Evolutionary conservation across 345 rosid genomes (phyloP).

Genomic region (Gynandropsis gynandra): DNA sequence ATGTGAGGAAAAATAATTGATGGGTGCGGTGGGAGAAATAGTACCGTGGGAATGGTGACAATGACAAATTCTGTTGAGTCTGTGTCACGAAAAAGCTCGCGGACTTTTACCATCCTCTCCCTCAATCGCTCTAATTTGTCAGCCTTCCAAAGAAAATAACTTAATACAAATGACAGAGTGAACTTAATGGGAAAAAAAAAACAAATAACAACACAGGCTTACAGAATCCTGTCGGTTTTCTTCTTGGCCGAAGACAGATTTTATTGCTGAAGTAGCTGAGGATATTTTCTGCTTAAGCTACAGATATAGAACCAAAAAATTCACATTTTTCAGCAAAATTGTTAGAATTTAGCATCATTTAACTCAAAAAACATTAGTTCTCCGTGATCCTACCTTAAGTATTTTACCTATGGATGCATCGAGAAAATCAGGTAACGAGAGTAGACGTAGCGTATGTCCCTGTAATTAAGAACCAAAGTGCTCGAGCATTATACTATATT

Average conservation of each 20-base stretch:
- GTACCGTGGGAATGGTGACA: conserved; percentile 93
- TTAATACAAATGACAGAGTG: neutral
- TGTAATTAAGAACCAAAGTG: conserved; percentile 26
- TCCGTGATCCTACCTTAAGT: conserved; percentile 49
- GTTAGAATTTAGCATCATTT: conserved; percentile 9
- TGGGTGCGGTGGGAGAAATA: conserved; percentile 2
- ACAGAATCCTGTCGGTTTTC: conserved; percentile 54
- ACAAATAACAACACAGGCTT: conserved; percentile 29
- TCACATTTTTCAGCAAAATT: conserved; percentile 2
- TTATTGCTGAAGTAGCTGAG: conserved; percentile 92
- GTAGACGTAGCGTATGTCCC: conserved; percentile 89
- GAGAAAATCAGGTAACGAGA: conserved; percentile 90
- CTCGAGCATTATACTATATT: conserved; percentile 3
- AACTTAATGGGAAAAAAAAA: conserved; percentile 8
- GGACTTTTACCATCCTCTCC: conserved; percentile 96
- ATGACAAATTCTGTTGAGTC: conserved; percentile 92
- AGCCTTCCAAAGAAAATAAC: conserved; percentile 35
- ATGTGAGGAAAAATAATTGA: too few species aligned
- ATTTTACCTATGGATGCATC: conserved; percentile 98
- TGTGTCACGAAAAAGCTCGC: conserved; percentile 84
- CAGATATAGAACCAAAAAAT: conserved; percentile 16
- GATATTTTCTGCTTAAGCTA: conserved; percentile 92
- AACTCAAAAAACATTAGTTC: conserved; percentile 6
- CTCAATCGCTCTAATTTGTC: conserved; percentile 79
- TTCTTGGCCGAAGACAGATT: conserved; percentile 87